These are phyloP conservation scores for Xylaria sp. DNA, from an alignment of 2,329 filamentous ascomycete genomes.

Conservation along the genomic window DNA sequence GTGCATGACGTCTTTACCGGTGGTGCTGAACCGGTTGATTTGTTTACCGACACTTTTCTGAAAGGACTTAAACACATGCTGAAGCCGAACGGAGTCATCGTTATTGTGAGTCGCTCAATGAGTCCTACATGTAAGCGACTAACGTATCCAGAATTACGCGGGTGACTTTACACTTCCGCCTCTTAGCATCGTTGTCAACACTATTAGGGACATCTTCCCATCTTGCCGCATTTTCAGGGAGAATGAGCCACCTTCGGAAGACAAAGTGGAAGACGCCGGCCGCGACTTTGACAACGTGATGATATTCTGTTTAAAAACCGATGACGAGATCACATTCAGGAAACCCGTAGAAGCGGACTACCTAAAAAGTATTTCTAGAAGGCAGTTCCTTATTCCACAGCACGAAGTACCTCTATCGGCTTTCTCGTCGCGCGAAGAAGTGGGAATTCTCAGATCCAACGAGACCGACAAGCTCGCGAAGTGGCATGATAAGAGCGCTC, in stretches of 20 bases:
- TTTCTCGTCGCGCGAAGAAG: slow-evolving; percentile 57
- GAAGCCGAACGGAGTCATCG: slow-evolving; percentile 81
- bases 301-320: slow-evolving; percentile 83
- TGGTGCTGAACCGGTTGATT: slow-evolving; percentile 85
- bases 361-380: slow-evolving; percentile 75
- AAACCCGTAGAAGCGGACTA: slow-evolving; percentile 71
- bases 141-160: slow-evolving; percentile 81
- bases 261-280: slow-evolving; percentile 58
- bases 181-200: slow-evolving; percentile 81
- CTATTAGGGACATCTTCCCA: slow-evolving; percentile 85
- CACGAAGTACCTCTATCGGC: slow-evolving; percentile 71
- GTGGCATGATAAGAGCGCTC: slow-evolving; percentile 79
- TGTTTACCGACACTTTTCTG: slow-evolving; percentile 91
- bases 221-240: slow-evolving; percentile 92
- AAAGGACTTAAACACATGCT: slow-evolving; percentile 75
- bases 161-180: slow-evolving; percentile 84
- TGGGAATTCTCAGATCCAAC: slow-evolving; percentile 67
- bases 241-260: slow-evolving; percentile 61
- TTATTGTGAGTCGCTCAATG: slow-evolving; percentile 71
- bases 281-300: slow-evolving; percentile 95
- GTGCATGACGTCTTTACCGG: slow-evolving; percentile 98
- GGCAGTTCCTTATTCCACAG: slow-evolving; percentile 75
- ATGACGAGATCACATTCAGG: slow-evolving; percentile 72
- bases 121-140: slow-evolving; percentile 6
- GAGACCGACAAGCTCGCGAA: slow-evolving; percentile 73